These are phyloP conservation scores for Aspergillus sp. DNA, from an alignment of 2,329 filamentous ascomycete genomes.

Conservation along the genomic window DNA sequence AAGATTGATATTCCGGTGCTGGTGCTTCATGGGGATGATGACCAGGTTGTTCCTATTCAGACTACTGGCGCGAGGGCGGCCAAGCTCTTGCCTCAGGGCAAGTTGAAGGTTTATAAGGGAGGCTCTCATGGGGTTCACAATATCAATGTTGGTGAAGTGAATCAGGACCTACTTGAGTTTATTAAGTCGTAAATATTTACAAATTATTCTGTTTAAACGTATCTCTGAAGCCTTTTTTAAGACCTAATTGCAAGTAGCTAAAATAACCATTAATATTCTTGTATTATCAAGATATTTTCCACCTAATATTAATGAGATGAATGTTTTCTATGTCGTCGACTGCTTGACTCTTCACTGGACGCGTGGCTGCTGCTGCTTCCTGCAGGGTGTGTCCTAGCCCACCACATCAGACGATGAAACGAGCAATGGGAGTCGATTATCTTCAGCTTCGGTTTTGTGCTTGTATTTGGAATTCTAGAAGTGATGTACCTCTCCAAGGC, in stretches of 20 bases:
- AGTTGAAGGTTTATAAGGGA: constrained; percentile 42
- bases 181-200: background rate
- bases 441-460: background rate
- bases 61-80: constrained; percentile 29
- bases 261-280: no score
- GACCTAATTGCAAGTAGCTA: no score
- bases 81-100: constrained; percentile 38
- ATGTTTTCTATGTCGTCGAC: background rate
- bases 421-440: background rate
- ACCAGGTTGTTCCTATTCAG: constrained; percentile 42
- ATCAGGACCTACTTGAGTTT: constrained; percentile 40
- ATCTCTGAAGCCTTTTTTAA: no score
- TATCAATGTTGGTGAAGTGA: constrained; percentile 36
- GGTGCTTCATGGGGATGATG: constrained; percentile 43
- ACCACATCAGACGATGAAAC: background rate
- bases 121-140: constrained; percentile 43
- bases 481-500: background rate
- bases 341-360: background rate
- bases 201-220: no score
- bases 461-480: background rate
- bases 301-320: no score
- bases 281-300: no score
- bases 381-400: background rate
- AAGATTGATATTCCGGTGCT: constrained; percentile 42
- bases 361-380: background rate